Conservation (phyloP, 345 rosid genomes). For the Ailanthus altissimus region DNA sequence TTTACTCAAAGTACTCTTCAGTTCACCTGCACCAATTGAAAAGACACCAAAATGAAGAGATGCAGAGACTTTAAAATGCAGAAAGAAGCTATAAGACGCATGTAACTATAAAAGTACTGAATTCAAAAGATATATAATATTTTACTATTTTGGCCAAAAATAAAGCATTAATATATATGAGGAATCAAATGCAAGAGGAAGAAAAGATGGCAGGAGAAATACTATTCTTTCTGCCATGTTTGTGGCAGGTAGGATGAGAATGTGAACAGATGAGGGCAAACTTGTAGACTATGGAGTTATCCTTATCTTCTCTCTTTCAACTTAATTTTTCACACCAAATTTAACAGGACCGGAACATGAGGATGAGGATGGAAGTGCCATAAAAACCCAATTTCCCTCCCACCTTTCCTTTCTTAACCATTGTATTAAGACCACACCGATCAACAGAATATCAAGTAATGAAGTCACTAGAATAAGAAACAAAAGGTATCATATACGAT, state of each 20-base stretch:
- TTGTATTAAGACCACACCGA: background rate
- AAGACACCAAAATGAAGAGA: conserved; percentile 16
- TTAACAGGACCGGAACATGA: background rate
- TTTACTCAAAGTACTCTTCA: conserved; percentile 79
- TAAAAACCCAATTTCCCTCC: too few species aligned
- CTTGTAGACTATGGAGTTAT: background rate
- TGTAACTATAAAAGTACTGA: background rate
- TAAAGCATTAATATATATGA: background rate
- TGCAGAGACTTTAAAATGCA: background rate
- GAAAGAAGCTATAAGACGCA: conserved; percentile 14
- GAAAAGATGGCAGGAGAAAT: background rate
- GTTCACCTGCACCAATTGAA: conserved; percentile 57
- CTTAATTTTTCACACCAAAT: background rate
- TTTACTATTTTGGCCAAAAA: background rate
- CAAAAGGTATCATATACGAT: background rate
- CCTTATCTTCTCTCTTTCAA: background rate
- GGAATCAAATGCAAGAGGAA: background rate
- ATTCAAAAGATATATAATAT: background rate
- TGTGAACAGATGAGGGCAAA: background rate
- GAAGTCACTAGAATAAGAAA: background rate
- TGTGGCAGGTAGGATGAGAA: background rate
- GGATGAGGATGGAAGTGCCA: background rate
- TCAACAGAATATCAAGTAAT: background rate
- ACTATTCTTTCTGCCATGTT: background rate
- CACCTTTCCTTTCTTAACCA: background rate